Base-by-base conservation (phyloP, 495 filamentous ascomycete species). In the Rhizodiscina lignyota region DNA sequence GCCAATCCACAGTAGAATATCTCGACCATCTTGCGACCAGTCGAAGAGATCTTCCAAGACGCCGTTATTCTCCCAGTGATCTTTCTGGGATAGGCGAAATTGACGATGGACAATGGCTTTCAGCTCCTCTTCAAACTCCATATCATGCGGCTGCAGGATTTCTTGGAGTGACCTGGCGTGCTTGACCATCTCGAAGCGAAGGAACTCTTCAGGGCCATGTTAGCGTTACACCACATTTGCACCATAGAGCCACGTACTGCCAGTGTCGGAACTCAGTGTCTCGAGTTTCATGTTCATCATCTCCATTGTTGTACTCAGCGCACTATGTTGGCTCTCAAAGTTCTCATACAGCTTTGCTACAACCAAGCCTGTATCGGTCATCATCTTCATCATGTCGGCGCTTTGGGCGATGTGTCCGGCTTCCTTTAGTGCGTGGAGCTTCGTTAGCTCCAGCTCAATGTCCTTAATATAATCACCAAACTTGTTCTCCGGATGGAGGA, bases 51-150 rank as follows among this genome's bases (percentile, higher is more conserved):
- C 4, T 4, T 36, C 34, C 34, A 36, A 17, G 0, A 36, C 20
- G 4, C 34, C 34, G 17, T 36, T 36, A 4, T 30, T 28, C 16
- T 36, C 34, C 34, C 34, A 36, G 19, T 27, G 34, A 15, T 36
- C 34, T 18, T 36, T 36, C 3, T 19, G 34, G 18, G 34, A 36
- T 10, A 36, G 34, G 8, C 22, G 34, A 10, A 11, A 36, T n/a
- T 29, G 12, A 19, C 34, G 4, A 10, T 15, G 12, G 18, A 27
- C 4, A 17, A 11, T 15, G 11, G n/a, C 32, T 8, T 22, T 20
- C 4, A 35, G 5, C 13, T 35, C 32, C 20, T 35, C 32, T n/a
- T n/a, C n/a, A n/a, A n/a, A n/a, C n/a, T n/a, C n/a, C n/a, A n/a
- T n/a, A 13, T 20, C 17, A 13, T 18, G 16, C 4, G 20, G 5